These are phyloP conservation scores for Cystoderma amianthinum DNA, from an alignment of 768 basidiomycete genomes.

Conservation along the genomic window DNA sequence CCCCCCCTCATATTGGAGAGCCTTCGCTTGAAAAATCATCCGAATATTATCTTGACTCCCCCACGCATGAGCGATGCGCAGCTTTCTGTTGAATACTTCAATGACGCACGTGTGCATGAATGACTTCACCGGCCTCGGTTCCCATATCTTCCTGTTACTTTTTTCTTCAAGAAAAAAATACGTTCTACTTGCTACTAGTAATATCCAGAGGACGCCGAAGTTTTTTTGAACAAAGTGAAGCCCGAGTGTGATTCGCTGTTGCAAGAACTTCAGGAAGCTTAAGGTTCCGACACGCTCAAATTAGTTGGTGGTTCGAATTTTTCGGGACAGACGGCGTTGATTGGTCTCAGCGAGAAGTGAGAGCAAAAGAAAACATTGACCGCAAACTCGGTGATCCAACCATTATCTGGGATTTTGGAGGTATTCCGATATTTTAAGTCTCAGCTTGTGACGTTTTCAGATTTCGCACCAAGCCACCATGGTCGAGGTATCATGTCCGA, in stretches of 20 bases:
- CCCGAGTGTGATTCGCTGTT: slow-evolving; percentile 17
- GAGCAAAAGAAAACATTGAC: slow-evolving; percentile 28
- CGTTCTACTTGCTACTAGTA: background rate
- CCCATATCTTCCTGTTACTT: slow-evolving; percentile 37
- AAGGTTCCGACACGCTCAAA: slow-evolving; percentile 13
- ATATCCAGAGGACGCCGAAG: slow-evolving; percentile 17
- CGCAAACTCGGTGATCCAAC: slow-evolving; percentile 39
- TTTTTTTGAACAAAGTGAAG: slow-evolving; percentile 15
- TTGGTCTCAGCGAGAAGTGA: slow-evolving; percentile 23
- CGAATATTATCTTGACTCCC: no score
- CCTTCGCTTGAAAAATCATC: slow-evolving; percentile 42
- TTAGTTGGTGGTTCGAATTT: slow-evolving; percentile 26
- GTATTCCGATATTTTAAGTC: slow-evolving; percentile 9
- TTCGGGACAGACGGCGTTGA: slow-evolving; percentile 21
- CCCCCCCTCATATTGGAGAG: slow-evolving; percentile 36
- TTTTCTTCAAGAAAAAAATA: background rate
- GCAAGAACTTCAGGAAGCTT: slow-evolving; percentile 16
- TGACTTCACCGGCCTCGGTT: slow-evolving; percentile 39
- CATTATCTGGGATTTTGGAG: slow-evolving; percentile 30
- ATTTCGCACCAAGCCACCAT: slow-evolving; percentile 46
- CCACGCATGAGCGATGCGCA: slow-evolving; percentile 33
- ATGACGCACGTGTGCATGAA: slow-evolving; percentile 34
- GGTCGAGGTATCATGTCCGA: slow-evolving; percentile 69
- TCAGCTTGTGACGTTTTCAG: slow-evolving; percentile 5
- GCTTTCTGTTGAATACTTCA: slow-evolving; percentile 27